Conservation (phyloP, 345 rosid genomes). For the Murraya paniculata region DNA sequence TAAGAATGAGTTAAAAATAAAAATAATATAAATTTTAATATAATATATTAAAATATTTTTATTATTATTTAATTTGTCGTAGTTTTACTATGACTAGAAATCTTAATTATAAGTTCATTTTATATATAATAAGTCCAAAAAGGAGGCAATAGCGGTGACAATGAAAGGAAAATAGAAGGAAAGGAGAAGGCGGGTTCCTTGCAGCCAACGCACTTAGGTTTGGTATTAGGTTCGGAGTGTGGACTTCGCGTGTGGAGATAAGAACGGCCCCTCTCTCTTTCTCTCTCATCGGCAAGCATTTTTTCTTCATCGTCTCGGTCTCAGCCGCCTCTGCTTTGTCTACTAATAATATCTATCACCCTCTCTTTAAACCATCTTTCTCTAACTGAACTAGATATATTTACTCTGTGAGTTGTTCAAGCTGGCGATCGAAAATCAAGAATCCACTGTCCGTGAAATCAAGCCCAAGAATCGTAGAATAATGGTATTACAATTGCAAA, state of each 20-base stretch:
- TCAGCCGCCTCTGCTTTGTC: constrained; percentile 9
- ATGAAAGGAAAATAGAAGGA: constrained; percentile 38
- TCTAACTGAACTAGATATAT: not conserved
- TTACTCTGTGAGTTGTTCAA: constrained; percentile 18
- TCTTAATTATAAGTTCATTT: constrained; percentile 24
- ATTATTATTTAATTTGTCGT: too few relatives aligned
- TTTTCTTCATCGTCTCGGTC: not conserved
- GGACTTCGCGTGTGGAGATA: constrained; percentile 53
- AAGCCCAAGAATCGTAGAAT: constrained; percentile 78
- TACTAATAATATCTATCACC: not conserved
- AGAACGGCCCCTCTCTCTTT: constrained; percentile 41
- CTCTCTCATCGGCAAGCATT: not conserved
- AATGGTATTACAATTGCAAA: constrained; percentile 42
- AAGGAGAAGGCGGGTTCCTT: constrained; percentile 53
- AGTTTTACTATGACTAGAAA: too few relatives aligned
- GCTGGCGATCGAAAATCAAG: constrained; percentile 88
- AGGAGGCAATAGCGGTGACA: constrained; percentile 20
- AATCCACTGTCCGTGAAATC: constrained; percentile 67
- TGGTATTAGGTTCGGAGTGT: constrained; percentile 37
- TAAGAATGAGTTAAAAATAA: too few relatives aligned
- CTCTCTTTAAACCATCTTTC: constrained; percentile 11
- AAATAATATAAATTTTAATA: too few relatives aligned
- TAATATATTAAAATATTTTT: too few relatives aligned
- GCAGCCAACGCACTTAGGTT: constrained; percentile 46
- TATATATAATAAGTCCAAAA: too few relatives aligned